Evolutionary conservation across 2,329 filamentous ascomycete species (phyloP).

Genomic region (Metarhizium brunneum): DNA sequence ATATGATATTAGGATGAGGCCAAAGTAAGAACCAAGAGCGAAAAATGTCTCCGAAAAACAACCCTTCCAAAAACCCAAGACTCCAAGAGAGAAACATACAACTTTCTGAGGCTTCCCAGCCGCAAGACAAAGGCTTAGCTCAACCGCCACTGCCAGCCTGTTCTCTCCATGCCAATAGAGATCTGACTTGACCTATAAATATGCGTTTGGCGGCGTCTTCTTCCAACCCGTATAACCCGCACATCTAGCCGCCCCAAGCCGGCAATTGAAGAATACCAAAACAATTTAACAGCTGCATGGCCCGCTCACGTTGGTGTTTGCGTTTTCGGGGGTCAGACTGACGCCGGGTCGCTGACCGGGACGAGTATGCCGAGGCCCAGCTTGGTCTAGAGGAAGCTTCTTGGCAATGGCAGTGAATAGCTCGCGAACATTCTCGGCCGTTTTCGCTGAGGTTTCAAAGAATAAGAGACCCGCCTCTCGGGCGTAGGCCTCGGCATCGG

Average conservation of each 20-base stretch:
- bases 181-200: slow-evolving; percentile 12
- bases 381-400: slow-evolving; percentile 94
- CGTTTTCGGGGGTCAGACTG: slow-evolving; percentile 45
- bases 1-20: slow-evolving; percentile 11
- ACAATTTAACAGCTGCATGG: slow-evolving; percentile 44
- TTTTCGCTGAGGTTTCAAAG: slow-evolving; percentile 98
- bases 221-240: slow-evolving; percentile 7
- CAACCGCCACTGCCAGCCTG: slow-evolving; percentile 19
- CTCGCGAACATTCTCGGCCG: slow-evolving; percentile 88
- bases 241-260: slow-evolving; percentile 5
- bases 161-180: slow-evolving; percentile 6
- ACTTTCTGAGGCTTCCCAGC: slow-evolving; percentile 17
- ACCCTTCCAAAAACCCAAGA: slow-evolving; percentile 27
- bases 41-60: slow-evolving; percentile 25
- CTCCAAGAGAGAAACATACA: slow-evolving; percentile 29
- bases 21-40: slow-evolving; percentile 17
- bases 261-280: background rate
- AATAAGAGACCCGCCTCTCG: slow-evolving; percentile 89
- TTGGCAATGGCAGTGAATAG: slow-evolving; percentile 96
- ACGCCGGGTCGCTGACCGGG: slow-evolving; percentile 51
- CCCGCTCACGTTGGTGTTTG: slow-evolving; percentile 47
- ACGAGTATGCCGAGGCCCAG: slow-evolving; percentile 78
- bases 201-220: slow-evolving; percentile 13
- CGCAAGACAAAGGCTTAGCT: slow-evolving; percentile 14
- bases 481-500: slow-evolving; percentile 91